Conservation (phyloP, 768 basidiomycete species). For the Rossbeevera mucosa region DNA sequence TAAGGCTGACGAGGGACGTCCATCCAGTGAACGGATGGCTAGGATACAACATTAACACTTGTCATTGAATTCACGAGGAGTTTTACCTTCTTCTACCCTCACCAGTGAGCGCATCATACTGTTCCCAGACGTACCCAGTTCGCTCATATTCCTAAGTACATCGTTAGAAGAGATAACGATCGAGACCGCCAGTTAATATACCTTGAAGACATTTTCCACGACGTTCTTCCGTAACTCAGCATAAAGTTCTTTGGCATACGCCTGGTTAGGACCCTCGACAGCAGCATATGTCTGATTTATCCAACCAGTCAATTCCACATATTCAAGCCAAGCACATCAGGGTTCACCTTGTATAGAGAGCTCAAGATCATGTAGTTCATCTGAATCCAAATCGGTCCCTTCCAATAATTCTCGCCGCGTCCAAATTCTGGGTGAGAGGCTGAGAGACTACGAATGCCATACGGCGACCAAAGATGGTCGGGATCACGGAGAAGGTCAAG, state of each 20-base stretch:
- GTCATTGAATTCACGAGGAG: neutral
- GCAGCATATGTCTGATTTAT: conserved; percentile 66
- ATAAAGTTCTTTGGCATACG: conserved; percentile 74
- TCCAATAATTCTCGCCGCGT: conserved; percentile 94
- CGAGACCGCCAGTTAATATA: conserved; percentile 17
- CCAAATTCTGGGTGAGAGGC: conserved; percentile 89
- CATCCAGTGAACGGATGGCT: conserved; percentile 98
- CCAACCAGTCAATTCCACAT: conserved; percentile 1
- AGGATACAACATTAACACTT: conserved; percentile 8
- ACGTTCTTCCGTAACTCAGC: conserved; percentile 74
- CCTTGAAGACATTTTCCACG: conserved; percentile 77
- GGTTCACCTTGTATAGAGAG: conserved; percentile 66
- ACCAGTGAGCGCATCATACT: conserved; percentile 83
- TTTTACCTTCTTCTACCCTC: conserved; percentile 81
- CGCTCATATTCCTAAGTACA: conserved; percentile 73
- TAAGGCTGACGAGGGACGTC: conserved; percentile 86
- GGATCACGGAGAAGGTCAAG: conserved; percentile 79
- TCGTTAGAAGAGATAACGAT: conserved; percentile 5
- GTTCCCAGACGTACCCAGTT: conserved; percentile 97
- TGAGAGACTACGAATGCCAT: conserved; percentile 84
- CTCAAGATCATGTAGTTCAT: conserved; percentile 92
- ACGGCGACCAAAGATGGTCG: conserved; percentile 85
- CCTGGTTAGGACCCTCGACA: conserved; percentile 76
- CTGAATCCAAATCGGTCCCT: conserved; percentile 94
- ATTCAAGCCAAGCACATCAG: neutral